Evolutionary conservation across 1,284 basidiomycete species (phyloP).

Genomic region (Neonothopanus nambi): DNA sequence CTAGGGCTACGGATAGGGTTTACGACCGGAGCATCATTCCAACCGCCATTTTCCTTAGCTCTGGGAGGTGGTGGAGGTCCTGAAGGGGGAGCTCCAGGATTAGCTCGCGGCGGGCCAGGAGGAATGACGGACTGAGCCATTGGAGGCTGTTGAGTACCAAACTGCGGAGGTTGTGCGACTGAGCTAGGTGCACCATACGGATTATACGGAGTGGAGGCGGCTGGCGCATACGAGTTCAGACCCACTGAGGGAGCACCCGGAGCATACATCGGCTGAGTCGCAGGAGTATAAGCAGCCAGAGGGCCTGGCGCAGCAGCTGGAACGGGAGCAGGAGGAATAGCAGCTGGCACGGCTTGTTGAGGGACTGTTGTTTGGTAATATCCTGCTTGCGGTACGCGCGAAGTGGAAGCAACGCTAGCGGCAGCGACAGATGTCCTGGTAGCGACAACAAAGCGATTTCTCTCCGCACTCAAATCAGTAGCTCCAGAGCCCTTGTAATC

Average conservation of each 20-base stretch:
- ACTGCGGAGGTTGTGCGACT: slow-evolving; percentile 40
- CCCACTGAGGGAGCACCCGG: slow-evolving; percentile 3
- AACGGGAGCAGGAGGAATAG: not conserved
- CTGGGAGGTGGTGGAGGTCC: slow-evolving; percentile 40
- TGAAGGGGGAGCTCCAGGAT: slow-evolving; percentile 18
- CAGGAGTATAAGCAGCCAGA: slow-evolving; percentile 2
- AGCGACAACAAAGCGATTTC: slow-evolving; percentile 61
- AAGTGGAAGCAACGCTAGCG: slow-evolving; percentile 9
- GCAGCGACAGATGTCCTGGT: slow-evolving; percentile 34
- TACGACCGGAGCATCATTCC: slow-evolving; percentile 86
- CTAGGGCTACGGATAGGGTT: slow-evolving; percentile 53
- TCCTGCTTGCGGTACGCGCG: slow-evolving; percentile 14
- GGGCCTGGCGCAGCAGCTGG: not conserved
- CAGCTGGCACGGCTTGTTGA: not conserved
- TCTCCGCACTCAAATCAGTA: slow-evolving; percentile 60
- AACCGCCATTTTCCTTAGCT: slow-evolving; percentile 73
- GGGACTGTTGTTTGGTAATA: slow-evolving; percentile 1
- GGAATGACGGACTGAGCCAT: slow-evolving; percentile 18
- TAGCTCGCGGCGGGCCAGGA: slow-evolving; percentile 21
- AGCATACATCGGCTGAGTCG: slow-evolving; percentile 26
- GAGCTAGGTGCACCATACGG: slow-evolving; percentile 23
- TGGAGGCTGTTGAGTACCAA: slow-evolving; percentile 28
- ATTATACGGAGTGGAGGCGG: slow-evolving; percentile 19
- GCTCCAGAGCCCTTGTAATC: slow-evolving; percentile 74
- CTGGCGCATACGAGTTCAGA: slow-evolving; percentile 12